Evolutionary conservation across 78 protist species (phyloP).

Genomic region (Pelomyxa schiedti): DNA sequence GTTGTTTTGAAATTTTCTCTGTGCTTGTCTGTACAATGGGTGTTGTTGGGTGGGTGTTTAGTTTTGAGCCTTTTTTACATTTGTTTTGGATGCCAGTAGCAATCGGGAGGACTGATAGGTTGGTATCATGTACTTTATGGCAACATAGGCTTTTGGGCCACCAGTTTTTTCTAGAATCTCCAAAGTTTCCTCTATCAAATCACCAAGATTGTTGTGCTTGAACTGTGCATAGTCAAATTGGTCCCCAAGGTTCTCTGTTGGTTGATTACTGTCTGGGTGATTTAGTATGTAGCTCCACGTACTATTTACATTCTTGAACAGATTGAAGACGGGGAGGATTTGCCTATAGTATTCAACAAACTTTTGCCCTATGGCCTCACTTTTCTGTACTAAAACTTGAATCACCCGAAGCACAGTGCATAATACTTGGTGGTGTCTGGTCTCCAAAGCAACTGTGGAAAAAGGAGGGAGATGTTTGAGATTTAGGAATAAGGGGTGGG

Average conservation of each 20-base stretch:
- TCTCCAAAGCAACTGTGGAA: conserved; percentile 66
- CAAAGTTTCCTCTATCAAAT: conserved; percentile 79
- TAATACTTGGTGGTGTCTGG: conserved; percentile 72
- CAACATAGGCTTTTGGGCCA: conserved; percentile 80
- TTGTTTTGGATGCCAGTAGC: no score
- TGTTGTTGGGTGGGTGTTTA: no score
- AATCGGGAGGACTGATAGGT: no score
- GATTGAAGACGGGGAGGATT: conserved; percentile 81
- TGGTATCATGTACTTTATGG: conserved; percentile 88
- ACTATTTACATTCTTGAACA: conserved; percentile 59
- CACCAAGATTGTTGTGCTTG: conserved; percentile 69
- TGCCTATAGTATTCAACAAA: conserved; percentile 89
- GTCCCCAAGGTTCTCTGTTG: conserved; percentile 49
- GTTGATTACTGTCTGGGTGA: background rate
- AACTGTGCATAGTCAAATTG: conserved; percentile 73
- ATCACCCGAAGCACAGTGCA: conserved; percentile 62
- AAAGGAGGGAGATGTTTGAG: no score
- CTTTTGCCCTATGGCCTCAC: conserved; percentile 68
- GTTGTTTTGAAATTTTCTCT: no score
- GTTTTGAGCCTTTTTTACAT: no score
- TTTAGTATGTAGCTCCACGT: background rate
- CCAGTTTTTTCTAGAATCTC: conserved; percentile 62
- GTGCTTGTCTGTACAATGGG: no score
- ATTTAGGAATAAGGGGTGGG: background rate
- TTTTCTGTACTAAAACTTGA: conserved; percentile 70